Conservation (phyloP, 202 grass and related monocot species). For the Zoysia matrella region DNA sequence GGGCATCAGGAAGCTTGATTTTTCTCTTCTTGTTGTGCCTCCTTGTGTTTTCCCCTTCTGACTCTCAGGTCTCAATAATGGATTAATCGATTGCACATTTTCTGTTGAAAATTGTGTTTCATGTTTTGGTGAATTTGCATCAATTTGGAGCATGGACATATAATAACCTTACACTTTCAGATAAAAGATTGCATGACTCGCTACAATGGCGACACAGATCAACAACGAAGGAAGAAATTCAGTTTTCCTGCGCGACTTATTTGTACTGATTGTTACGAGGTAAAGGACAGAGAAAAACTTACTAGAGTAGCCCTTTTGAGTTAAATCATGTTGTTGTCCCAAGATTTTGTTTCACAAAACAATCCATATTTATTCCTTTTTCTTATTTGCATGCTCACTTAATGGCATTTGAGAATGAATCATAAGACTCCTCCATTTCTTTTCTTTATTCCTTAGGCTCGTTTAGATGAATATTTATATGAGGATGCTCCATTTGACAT, state of each 20-base stretch:
- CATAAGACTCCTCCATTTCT: neutral
- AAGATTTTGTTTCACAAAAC: neutral
- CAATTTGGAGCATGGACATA: constrained; percentile 5
- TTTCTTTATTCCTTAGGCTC: constrained; percentile 56
- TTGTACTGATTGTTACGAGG: constrained; percentile 93
- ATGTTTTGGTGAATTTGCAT: constrained; percentile 10
- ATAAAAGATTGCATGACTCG: constrained; percentile 94
- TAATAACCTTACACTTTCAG: constrained; percentile 50
- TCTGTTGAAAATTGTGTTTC: neutral
- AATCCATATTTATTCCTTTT: too few species aligned
- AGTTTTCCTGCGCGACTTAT: constrained; percentile 94
- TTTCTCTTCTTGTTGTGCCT: neutral
- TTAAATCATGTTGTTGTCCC: neutral
- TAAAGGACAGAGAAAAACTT: constrained; percentile 44
- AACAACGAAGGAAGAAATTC: constrained; percentile 90
- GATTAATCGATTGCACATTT: neutral
- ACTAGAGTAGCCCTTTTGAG: neutral
- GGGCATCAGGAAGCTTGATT: constrained; percentile 8
- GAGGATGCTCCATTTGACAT: constrained; percentile 93
- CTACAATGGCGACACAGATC: constrained; percentile 85
- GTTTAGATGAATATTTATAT: constrained; percentile 77
- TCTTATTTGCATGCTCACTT: neutral
- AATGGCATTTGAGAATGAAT: neutral
- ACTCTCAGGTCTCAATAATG: constrained; percentile 7
- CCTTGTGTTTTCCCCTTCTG: neutral